Evolutionary conservation across 805 yeast species (phyloP).

Genomic region (Candida nemodendra): DNA sequence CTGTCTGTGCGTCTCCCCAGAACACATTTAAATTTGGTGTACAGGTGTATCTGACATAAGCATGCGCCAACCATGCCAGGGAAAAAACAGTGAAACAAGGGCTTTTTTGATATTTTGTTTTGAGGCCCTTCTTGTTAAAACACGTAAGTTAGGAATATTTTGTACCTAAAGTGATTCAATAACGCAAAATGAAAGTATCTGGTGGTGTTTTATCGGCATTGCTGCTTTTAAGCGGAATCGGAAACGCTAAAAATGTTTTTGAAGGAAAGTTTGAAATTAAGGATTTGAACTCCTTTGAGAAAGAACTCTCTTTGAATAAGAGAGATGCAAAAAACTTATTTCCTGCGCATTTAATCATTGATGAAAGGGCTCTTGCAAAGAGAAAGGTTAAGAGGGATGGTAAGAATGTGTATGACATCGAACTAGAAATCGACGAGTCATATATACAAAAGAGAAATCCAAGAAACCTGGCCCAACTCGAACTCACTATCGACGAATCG

Average conservation of each 20-base stretch:
- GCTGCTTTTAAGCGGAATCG: slow-evolving; percentile 2
- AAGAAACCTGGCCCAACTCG: slow-evolving; percentile 1
- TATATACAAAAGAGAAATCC: slow-evolving; percentile 11
- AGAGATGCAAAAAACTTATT: slow-evolving; percentile 18
- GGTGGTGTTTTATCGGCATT: neutral
- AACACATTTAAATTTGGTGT: too few relatives aligned
- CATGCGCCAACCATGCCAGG: too few relatives aligned
- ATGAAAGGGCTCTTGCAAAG: slow-evolving; percentile 9
- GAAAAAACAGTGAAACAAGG: too few relatives aligned
- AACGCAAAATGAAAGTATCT: neutral
- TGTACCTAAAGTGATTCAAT: too few relatives aligned
- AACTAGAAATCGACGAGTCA: slow-evolving; percentile 1
- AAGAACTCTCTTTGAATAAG: slow-evolving; percentile 8
- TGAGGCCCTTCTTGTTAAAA: too few relatives aligned
- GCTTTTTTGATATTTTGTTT: too few relatives aligned
- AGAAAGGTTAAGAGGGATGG: slow-evolving; percentile 3
- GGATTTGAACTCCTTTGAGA: slow-evolving; percentile 10
- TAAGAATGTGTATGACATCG: slow-evolving; percentile 1
- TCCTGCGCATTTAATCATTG: slow-evolving; percentile 15
- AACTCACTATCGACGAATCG: slow-evolving; percentile 2
- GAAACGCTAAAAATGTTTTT: slow-evolving; percentile 19
- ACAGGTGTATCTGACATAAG: too few relatives aligned
- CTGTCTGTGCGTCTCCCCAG: too few relatives aligned
- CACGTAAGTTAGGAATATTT: too few relatives aligned
- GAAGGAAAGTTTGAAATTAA: slow-evolving; percentile 9